Base-by-base conservation (phyloP, 352 stramenopile genomes). In the Thalassiosira mediterranea region DNA sequence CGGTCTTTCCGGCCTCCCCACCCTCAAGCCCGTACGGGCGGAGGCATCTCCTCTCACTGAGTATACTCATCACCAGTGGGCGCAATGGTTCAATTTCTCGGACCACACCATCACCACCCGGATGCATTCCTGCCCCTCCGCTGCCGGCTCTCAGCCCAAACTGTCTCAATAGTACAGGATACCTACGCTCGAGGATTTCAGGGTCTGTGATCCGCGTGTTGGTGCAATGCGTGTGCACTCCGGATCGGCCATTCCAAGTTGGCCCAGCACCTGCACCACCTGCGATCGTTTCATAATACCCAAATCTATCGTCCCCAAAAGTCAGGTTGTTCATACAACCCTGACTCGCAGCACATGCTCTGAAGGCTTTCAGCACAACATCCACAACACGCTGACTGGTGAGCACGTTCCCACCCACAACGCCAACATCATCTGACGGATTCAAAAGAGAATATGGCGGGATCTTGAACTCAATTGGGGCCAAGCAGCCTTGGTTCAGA, bases 321-420 rank as follows among this genome's bases (percentile, higher is more conserved):
- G 96, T 99, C 23, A 99, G 90, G 81, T 99, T 99, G 88, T 99
- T 99, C 97, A 99, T 99, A 81, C 97, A 99, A 0, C 97, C 97
- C 76, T 99, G 97, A 37, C 95, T 98, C 0, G 96, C 97, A 2
- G 97, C 97, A 75, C 95, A 98, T 10, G 96, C 97, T 28, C 90
- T 91, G 79, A 99, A 99, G 1, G 97, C 96, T 70, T 95, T 94
- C 46, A 99, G 88, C 28, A 99, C 97, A 53, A 99, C 97, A 90
- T 99, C 97, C 0, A 97, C 98, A 40, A 99, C 95, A 34, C 97
- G 93, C 81, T 99, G 97, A 34, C 95, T 98, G 26, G 73, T 82
- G n/a, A 82, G 51, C 1, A 82, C 97, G 71, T 99, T 99, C 11
- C 97, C 97, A 34, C 97, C 97, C 0, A 99, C 97, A 11, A 99